Percentiles rank a stretch among this genome's conserved stretches.
Evolutionary conservation across 768 basidiomycete species (phyloP).

Genomic region (Leccinellum albellum): DNA sequence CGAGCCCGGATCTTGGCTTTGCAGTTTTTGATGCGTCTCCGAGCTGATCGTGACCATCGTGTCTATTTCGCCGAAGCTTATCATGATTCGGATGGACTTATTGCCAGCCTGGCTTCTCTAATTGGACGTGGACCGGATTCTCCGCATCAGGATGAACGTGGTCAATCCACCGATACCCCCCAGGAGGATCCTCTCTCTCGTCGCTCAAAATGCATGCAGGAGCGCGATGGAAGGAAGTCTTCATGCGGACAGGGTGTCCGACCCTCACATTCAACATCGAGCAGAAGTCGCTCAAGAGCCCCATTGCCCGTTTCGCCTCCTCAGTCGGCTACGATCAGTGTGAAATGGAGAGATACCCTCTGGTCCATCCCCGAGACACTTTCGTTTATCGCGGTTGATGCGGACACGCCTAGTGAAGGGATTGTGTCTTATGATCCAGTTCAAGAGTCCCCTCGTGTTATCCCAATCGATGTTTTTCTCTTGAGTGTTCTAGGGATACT

Average conservation of each 20-base stretch:
- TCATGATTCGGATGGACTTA: slow-evolving; percentile 56
- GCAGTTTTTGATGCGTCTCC: slow-evolving; percentile 83
- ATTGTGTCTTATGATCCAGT: slow-evolving; percentile 62
- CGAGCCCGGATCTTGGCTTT: slow-evolving; percentile 68
- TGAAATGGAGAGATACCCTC: slow-evolving; percentile 44
- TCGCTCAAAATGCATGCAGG: slow-evolving; percentile 46
- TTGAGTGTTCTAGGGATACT: slow-evolving; percentile 58
- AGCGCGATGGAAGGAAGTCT: slow-evolving; percentile 47
- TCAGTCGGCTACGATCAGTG: slow-evolving; percentile 18
- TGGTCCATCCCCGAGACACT: slow-evolving; percentile 71
- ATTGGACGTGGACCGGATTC: slow-evolving; percentile 49
- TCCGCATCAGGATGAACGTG: slow-evolving; percentile 26
- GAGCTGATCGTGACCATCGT: slow-evolving; percentile 87
- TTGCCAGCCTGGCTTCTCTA: slow-evolving; percentile 55
- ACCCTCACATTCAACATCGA: slow-evolving; percentile 44
- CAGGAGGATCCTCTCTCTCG: slow-evolving; percentile 34
- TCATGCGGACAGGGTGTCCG: slow-evolving; percentile 50
- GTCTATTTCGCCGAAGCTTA: slow-evolving; percentile 61
- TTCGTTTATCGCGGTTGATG: slow-evolving; percentile 51
- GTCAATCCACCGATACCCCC: slow-evolving; percentile 17
- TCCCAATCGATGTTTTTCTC: slow-evolving; percentile 79
- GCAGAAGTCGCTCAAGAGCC: slow-evolving; percentile 62
- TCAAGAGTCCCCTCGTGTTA: slow-evolving; percentile 40
- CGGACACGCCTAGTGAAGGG: slow-evolving; percentile 63
- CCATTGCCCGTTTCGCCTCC: slow-evolving; percentile 32